Conservation (phyloP, 163 green algal species). For the Trebouxia gelatinosa region DNA sequence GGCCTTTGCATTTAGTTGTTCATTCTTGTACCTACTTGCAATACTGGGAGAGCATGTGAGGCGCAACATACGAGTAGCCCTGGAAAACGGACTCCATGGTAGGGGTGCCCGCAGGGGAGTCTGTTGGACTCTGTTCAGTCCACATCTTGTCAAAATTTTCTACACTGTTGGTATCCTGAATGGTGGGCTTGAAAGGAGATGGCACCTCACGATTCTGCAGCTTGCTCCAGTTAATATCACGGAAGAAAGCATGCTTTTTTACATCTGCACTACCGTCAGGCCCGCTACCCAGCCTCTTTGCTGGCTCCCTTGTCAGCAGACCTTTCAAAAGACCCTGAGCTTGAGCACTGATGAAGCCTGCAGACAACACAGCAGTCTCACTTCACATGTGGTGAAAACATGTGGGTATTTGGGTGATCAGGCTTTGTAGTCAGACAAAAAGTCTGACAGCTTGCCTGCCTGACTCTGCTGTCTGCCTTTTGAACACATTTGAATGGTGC, state of each 20-base stretch:
- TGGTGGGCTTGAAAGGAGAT: constrained; percentile 54
- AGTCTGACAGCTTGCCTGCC: no score
- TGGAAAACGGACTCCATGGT: constrained; percentile 48
- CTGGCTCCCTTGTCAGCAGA: constrained; percentile 76
- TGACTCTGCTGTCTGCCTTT: no score
- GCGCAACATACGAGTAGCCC: constrained; percentile 79
- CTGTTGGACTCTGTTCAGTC: constrained; percentile 49
- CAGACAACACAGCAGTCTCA: no score
- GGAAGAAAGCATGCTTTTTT: constrained; percentile 87
- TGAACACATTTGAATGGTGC: no score
- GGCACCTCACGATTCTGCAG: constrained; percentile 69
- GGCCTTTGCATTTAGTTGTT: no score
- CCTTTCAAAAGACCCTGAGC: constrained; percentile 69
- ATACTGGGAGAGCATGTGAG: constrained; percentile 49
- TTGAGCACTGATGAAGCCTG: constrained; percentile 65
- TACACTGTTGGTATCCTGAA: constrained; percentile 41
- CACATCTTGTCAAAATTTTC: constrained; percentile 78
- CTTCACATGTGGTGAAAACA: no score
- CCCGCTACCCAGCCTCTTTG: constrained; percentile 78
- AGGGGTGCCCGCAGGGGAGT: constrained; percentile 68
- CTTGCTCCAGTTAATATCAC: constrained; percentile 81
- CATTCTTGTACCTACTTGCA: no score
- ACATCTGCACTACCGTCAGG: constrained; percentile 66
- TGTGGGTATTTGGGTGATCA: no score
- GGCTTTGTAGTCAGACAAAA: no score